phyloP scores from a whole-genome alignment of 1,284 basidiomycete species.

The Papiliotrema nemorosa region DNA sequence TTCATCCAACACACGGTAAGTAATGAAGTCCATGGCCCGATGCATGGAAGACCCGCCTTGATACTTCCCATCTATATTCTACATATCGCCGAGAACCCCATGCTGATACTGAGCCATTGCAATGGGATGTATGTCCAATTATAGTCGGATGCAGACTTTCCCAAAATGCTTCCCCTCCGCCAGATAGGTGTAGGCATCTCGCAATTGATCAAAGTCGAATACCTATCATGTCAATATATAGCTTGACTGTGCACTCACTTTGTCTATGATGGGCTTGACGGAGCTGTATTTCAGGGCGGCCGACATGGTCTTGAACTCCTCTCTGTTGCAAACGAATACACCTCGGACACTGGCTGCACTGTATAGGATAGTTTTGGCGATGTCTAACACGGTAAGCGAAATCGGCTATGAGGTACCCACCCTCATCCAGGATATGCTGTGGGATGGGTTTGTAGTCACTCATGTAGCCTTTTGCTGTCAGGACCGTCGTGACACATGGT shows the following conservation, averaged over 20 bases:
- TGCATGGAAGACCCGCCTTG: too few relatives aligned
- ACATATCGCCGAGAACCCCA: too few relatives aligned
- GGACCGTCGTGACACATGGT: background rate
- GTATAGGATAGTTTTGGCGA: conserved; percentile 33
- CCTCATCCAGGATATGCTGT: conserved; percentile 26
- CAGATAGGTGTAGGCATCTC: conserved; percentile 49
- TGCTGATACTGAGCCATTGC: too few relatives aligned
- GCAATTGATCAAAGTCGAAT: conserved; percentile 47
- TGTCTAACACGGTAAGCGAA: conserved; percentile 15
- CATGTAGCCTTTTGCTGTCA: conserved; percentile 20
- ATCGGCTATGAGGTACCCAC: conserved; percentile 5
- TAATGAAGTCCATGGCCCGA: too few relatives aligned
- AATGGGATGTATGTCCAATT: too few relatives aligned
- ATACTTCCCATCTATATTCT: too few relatives aligned
- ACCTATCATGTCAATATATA: conserved; percentile 7
- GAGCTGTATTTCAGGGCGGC: conserved; percentile 41
- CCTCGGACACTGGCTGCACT: conserved; percentile 42
- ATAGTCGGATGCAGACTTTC: conserved; percentile 44
- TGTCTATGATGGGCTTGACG: conserved; percentile 50
- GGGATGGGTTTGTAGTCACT: conserved; percentile 27
- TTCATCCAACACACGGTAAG: too few relatives aligned
- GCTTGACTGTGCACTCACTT: conserved; percentile 22
- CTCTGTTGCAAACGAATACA: conserved; percentile 48
- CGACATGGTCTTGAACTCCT: conserved; percentile 48
- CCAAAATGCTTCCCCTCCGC: conserved; percentile 40